These are phyloP conservation scores for Tricholoma bakamatsutake DNA, from an alignment of 768 basidiomycete species.

Conservation along the genomic window DNA sequence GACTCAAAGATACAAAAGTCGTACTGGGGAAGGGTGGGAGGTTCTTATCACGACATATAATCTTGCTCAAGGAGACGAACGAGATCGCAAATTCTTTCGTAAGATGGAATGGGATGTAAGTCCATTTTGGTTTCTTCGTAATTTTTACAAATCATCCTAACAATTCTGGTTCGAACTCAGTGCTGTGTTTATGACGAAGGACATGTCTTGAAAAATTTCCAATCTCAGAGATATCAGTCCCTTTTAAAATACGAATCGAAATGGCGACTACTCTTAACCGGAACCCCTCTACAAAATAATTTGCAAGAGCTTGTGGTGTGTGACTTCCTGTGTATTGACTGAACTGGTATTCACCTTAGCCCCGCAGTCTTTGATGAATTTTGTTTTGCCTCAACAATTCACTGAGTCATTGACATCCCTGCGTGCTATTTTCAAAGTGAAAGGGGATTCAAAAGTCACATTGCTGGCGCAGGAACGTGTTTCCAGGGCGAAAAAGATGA, in stretches of 20 bases:
- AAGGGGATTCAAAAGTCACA: slow-evolving; percentile 85
- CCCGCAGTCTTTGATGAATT: slow-evolving; percentile 91
- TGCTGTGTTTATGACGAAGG: slow-evolving; percentile 96
- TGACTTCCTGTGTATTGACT: not conserved
- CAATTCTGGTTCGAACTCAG: slow-evolving; percentile 33
- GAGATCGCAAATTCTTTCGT: slow-evolving; percentile 91
- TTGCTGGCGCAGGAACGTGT: slow-evolving; percentile 90
- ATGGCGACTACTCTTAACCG: slow-evolving; percentile 91
- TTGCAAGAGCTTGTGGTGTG: slow-evolving; percentile 84
- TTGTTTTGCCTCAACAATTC: slow-evolving; percentile 92
- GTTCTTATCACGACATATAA: slow-evolving; percentile 97
- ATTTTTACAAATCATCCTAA: not conserved
- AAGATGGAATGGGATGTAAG: slow-evolving; percentile 90
- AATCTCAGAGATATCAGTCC: slow-evolving; percentile 92
- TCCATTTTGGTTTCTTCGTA: slow-evolving; percentile 6
- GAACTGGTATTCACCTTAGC: slow-evolving; percentile 3
- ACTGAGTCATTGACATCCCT: slow-evolving; percentile 69
- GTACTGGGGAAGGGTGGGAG: slow-evolving; percentile 68
- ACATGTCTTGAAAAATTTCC: slow-evolving; percentile 94
- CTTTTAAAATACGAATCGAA: slow-evolving; percentile 78
- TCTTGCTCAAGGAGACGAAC: slow-evolving; percentile 83
- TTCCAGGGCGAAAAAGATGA: slow-evolving; percentile 96
- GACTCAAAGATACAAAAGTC: slow-evolving; percentile 42
- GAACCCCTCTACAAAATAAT: slow-evolving; percentile 93
- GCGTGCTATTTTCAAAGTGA: slow-evolving; percentile 94